Percentiles rank a stretch among this genome's conserved stretches.
phyloP scores from a whole-genome alignment of 1,139 yeast species.

The Debaryomyces subglobosus region DNA sequence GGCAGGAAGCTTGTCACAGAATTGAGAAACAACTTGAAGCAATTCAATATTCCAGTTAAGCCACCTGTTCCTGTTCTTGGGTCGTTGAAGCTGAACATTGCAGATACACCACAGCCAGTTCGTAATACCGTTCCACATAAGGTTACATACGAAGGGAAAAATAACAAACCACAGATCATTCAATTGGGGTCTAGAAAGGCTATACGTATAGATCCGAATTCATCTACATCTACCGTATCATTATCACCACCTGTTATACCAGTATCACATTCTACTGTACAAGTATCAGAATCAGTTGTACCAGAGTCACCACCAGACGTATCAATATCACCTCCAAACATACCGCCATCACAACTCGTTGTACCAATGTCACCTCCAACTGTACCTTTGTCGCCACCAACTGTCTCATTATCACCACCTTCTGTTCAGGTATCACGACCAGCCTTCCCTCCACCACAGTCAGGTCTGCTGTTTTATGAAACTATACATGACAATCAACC shows the following conservation, averaged over 20 bases:
- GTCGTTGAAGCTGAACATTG: neutral
- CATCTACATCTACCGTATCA: slow-evolving; percentile 1
- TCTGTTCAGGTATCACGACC: too few species aligned
- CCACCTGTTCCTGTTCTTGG: neutral
- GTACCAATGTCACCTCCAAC: neutral
- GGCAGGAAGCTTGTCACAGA: neutral
- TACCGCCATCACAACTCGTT: neutral
- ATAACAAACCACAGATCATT: neutral
- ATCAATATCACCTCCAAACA: neutral
- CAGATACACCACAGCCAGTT: neutral
- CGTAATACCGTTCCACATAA: neutral
- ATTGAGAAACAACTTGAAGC: neutral
- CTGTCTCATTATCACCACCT: neutral
- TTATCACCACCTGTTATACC: neutral
- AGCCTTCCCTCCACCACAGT: neutral
- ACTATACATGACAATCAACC: neutral
- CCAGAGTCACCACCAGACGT: neutral
- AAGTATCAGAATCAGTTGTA: neutral
- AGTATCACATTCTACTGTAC: neutral
- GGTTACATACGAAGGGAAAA: neutral
- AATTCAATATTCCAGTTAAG: neutral
- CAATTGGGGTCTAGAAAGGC: neutral
- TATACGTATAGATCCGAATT: slow-evolving; percentile 6
- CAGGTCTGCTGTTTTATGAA: neutral
- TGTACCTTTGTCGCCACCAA: neutral